These are phyloP conservation scores for Penicillium pancosmium DNA, from an alignment of 495 filamentous ascomycete genomes.

Conservation along the genomic window DNA sequence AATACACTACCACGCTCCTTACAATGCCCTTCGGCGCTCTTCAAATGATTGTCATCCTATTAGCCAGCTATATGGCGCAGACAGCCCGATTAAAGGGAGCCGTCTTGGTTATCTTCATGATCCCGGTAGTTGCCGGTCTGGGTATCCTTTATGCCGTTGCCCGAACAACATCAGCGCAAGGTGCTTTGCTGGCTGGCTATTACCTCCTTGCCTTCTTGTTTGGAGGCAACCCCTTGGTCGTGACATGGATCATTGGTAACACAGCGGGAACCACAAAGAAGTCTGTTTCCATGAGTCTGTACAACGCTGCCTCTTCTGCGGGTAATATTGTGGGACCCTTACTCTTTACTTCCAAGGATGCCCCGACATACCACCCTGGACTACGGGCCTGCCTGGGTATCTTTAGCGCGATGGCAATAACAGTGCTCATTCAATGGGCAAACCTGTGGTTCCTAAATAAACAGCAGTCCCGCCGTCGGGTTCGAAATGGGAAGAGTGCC, in stretches of 20 bases:
- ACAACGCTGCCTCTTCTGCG: constrained; percentile 45
- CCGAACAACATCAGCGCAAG: constrained; percentile 39
- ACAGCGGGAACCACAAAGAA: constrained; percentile 56
- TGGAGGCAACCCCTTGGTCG: constrained; percentile 52
- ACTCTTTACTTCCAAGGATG: constrained; percentile 45
- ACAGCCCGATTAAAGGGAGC: constrained; percentile 53
- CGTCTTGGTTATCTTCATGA: constrained; percentile 48
- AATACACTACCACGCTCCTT: constrained; percentile 53
- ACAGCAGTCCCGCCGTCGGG: constrained; percentile 52
- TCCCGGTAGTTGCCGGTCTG: constrained; percentile 60
- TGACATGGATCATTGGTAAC: constrained; percentile 55
- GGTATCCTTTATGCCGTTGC: constrained; percentile 57
- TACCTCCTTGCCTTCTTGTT: constrained; percentile 65
- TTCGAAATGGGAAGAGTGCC: constrained; percentile 59
- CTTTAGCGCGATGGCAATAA: constrained; percentile 52
- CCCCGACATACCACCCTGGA: constrained; percentile 57
- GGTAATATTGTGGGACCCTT: constrained; percentile 54
- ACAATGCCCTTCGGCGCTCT: constrained; percentile 55
- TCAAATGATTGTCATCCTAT: constrained; percentile 47
- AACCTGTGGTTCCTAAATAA: constrained; percentile 58
- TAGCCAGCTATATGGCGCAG: constrained; percentile 49
- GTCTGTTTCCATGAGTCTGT: constrained; percentile 54
- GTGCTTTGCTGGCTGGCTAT: constrained; percentile 56
- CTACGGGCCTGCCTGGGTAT: constrained; percentile 58
- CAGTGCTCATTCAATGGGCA: constrained; percentile 53